These are phyloP conservation scores for Tripterygium wilfordii DNA, from an alignment of 177 flowering plant genomes.

Conservation along the genomic window DNA sequence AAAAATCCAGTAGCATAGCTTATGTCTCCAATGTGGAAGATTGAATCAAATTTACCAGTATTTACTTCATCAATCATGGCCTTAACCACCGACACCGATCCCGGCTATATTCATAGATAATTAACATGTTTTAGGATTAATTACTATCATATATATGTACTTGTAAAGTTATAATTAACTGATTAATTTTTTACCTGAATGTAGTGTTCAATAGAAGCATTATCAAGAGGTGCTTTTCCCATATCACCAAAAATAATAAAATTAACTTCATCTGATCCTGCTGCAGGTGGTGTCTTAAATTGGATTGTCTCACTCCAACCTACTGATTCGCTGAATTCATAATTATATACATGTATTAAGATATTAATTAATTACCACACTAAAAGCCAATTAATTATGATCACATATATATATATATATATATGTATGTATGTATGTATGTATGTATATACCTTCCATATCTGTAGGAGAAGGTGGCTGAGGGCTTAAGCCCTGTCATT, in stretches of 20 bases:
- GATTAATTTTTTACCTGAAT: too few species aligned
- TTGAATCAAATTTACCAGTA: conserved; percentile 50
- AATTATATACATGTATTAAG: too few species aligned
- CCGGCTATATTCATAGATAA: too few species aligned
- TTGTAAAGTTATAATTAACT: too few species aligned
- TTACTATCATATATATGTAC: too few species aligned
- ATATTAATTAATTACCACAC: too few species aligned
- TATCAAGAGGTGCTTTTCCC: conserved; percentile 94
- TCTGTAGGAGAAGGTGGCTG: conserved; percentile 49
- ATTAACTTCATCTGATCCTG: conserved; percentile 54
- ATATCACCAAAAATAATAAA: conserved; percentile 82
- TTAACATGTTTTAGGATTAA: too few species aligned
- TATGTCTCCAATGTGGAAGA: conserved; percentile 91
- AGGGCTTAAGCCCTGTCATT: conserved; percentile 70
- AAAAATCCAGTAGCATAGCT: conserved; percentile 94
- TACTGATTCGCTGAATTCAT: conserved; percentile 52
- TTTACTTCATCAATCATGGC: conserved; percentile 62
- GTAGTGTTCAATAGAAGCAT: conserved; percentile 66
- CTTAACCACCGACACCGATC: conserved; percentile 57
- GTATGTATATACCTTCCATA: conserved; percentile 95
- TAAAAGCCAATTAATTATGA: too few species aligned
- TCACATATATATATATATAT: too few species aligned
- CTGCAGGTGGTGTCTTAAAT: conserved; percentile 71
- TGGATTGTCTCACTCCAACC: conserved; percentile 72
- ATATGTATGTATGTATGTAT: too few species aligned